phyloP scores from a whole-genome alignment of 2,329 filamentous ascomycete species.

The Hymenoscyphus occultus region DNA sequence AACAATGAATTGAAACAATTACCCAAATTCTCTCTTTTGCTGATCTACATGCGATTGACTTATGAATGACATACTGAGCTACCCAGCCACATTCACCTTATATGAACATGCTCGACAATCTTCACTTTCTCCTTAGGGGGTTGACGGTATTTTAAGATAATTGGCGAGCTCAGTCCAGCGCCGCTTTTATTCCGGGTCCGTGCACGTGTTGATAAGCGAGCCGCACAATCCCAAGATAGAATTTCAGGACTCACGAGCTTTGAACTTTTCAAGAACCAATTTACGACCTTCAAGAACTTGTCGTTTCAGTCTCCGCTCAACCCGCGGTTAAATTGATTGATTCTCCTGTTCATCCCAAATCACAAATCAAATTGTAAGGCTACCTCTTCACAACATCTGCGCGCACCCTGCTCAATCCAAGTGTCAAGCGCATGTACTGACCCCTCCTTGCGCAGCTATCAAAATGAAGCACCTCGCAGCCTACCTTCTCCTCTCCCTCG shows the following conservation, averaged over 20 bases:
- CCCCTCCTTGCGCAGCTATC: conserved; percentile 40
- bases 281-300: conserved; percentile 54
- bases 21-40: not conserved
- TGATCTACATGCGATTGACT: not conserved
- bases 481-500: conserved; percentile 95
- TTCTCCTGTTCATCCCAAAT: conserved; percentile 67
- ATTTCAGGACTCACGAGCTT: conserved; percentile 12
- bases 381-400: conserved; percentile 4
- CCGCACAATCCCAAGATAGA: conserved; percentile 13
- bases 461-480: conserved; percentile 99
- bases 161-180: no score
- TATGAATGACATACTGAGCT: no score
- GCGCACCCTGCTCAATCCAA: conserved; percentile 10
- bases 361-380: conserved; percentile 31
- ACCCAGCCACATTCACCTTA: no score
- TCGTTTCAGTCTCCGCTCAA: conserved; percentile 99
- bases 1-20: not conserved
- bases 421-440: conserved; percentile 21
- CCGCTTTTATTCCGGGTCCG: no score
- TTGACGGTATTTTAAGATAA: no score
- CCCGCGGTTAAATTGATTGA: conserved; percentile 99
- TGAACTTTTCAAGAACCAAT: conserved; percentile 9
- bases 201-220: not conserved
- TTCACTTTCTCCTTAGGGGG: no score
- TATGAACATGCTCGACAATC: no score